Conservation (phyloP, 371 early-diverging fungal genomes). For the Rhizomucor pusillus region DNA sequence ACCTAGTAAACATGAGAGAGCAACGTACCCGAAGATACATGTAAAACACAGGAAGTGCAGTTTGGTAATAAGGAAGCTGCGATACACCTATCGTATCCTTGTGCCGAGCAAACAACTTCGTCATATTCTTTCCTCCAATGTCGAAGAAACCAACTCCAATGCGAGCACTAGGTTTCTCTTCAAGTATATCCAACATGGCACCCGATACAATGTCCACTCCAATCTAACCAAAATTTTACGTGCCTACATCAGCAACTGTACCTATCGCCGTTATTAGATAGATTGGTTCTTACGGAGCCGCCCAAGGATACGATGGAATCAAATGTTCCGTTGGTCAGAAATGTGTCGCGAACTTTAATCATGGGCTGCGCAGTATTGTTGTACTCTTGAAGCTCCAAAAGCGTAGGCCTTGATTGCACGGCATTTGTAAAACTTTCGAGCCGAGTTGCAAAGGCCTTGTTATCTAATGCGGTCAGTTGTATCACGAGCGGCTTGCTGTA, state of each 20-base stretch:
- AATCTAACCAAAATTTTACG: neutral
- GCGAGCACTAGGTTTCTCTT: slow-evolving; percentile 1
- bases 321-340: slow-evolving; percentile 11
- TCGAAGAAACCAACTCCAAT: slow-evolving; percentile 32
- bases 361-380: slow-evolving; percentile 24
- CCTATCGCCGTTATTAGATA: neutral
- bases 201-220: slow-evolving; percentile 22
- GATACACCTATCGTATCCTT: slow-evolving; percentile 32
- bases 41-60: slow-evolving; percentile 46
- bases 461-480: slow-evolving; percentile 11
- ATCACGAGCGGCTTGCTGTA: slow-evolving; percentile 14
- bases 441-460: slow-evolving; percentile 3
- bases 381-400: slow-evolving; percentile 7
- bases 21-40: slow-evolving; percentile 39
- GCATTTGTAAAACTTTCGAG: slow-evolving; percentile 3
- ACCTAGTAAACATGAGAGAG: no score
- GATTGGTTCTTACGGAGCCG: slow-evolving; percentile 14
- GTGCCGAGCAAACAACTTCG: slow-evolving; percentile 25
- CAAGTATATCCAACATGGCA: slow-evolving; percentile 24
- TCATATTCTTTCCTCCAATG: slow-evolving; percentile 23
- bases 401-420: slow-evolving; percentile 4
- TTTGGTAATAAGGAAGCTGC: slow-evolving; percentile 51
- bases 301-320: slow-evolving; percentile 33
- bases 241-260: neutral
- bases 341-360: slow-evolving; percentile 10